Percentiles rank a stretch among this genome's conserved stretches.
Conservation (phyloP, 176 grass and related monocot species). For the Puccinellia tenuiflora region DNA sequence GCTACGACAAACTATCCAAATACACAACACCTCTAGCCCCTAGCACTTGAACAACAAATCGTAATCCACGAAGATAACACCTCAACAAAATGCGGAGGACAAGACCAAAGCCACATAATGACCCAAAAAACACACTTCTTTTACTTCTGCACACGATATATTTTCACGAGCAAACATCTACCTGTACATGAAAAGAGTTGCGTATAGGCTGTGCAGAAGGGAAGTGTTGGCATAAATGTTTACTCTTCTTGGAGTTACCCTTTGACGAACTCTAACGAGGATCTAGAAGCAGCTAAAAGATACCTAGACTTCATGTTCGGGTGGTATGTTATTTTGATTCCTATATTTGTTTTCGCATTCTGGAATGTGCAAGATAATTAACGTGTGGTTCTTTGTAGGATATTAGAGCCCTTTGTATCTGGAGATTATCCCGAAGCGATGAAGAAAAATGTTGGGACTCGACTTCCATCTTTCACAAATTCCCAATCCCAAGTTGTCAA, state of each 20-base stretch:
- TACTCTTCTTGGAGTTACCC: slow-evolving; percentile 44
- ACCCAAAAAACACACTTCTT: neutral
- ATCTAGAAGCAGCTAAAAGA: slow-evolving; percentile 36
- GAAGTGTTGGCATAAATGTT: slow-evolving; percentile 48
- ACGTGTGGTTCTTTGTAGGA: neutral
- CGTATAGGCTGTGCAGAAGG: slow-evolving; percentile 37
- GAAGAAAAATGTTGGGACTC: neutral
- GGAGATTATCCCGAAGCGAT: neutral
- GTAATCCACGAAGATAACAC: too few relatives aligned
- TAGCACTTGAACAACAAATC: too few relatives aligned
- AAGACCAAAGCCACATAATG: too few relatives aligned
- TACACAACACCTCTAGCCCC: too few relatives aligned
- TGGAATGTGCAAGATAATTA: neutral
- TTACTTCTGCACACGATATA: neutral
- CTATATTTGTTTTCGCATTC: neutral
- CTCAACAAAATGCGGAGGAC: too few relatives aligned
- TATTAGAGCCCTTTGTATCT: neutral
- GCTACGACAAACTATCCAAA: too few relatives aligned
- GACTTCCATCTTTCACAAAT: slow-evolving; percentile 1
- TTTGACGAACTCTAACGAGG: slow-evolving; percentile 38
- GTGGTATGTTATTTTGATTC: slow-evolving; percentile 26
- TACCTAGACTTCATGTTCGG: slow-evolving; percentile 27
- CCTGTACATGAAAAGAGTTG: neutral
- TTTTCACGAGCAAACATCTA: neutral
- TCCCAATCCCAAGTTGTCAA: neutral